phyloP scores from a whole-genome alignment of 2,329 filamentous ascomycete genomes.

The Cladophialophora psammophila region DNA sequence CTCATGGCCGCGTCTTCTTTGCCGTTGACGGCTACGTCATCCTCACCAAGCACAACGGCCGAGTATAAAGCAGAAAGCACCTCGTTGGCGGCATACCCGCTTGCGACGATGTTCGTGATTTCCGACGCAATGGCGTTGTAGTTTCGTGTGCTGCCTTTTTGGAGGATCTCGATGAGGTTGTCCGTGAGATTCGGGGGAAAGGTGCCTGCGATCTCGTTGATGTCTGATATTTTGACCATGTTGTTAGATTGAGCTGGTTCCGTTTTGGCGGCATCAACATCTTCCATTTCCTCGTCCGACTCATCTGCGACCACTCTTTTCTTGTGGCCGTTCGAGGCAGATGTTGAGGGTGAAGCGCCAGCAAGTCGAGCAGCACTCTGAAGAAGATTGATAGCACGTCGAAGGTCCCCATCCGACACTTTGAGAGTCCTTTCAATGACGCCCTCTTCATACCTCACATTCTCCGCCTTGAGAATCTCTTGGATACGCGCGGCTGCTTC shows the following conservation, averaged over 20 bases:
- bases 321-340: constrained; percentile 48
- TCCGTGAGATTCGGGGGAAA: constrained; percentile 80
- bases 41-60: constrained; percentile 80
- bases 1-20: constrained; percentile 57
- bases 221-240: constrained; percentile 74
- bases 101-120: constrained; percentile 89
- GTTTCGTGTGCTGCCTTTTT: constrained; percentile 75
- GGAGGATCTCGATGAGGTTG: constrained; percentile 62
- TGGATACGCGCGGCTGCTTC: constrained; percentile 81
- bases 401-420: constrained; percentile 90
- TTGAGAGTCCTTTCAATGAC: constrained; percentile 83
- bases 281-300: constrained; percentile 68
- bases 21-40: constrained; percentile 56
- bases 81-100: constrained; percentile 95
- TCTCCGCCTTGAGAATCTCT: constrained; percentile 82
- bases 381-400: constrained; percentile 94
- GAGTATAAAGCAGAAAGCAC: constrained; percentile 87
- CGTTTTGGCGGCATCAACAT: constrained; percentile 47
- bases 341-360: constrained; percentile 61
- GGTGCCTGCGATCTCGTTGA: constrained; percentile 96
- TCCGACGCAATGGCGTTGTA: constrained; percentile 79
- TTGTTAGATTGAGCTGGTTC: constrained; percentile 47
- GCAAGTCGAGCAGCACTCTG: constrained; percentile 93
- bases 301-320: constrained; percentile 56
- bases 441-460: constrained; percentile 76